Percentiles rank a stretch among this genome's conserved stretches.
These are phyloP conservation scores for Penicillium sp. DNA, from an alignment of 2,329 filamentous ascomycete species.

Conservation along the genomic window DNA sequence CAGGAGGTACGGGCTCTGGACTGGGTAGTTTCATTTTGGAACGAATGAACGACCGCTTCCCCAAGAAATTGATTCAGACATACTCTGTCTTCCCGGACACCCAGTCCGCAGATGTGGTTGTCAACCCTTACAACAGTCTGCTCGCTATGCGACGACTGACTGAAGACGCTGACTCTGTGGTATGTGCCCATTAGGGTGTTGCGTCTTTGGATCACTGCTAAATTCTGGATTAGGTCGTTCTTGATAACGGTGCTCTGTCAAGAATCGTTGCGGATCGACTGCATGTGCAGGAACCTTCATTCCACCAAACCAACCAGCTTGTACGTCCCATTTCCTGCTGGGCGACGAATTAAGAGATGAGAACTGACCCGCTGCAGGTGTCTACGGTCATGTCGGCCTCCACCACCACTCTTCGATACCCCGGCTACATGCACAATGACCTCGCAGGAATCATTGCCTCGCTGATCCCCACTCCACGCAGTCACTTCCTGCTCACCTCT, in stretches of 20 bases:
- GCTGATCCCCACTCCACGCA: constrained; percentile 90
- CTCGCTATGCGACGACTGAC: constrained; percentile 86
- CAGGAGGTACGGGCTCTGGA: constrained; percentile 94
- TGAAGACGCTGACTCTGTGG: constrained; percentile 95
- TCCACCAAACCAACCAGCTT: constrained; percentile 95
- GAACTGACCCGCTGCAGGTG: constrained; percentile 49
- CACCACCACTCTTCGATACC: constrained; percentile 93
- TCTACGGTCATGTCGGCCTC: constrained; percentile 98
- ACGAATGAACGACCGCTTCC: constrained; percentile 92
- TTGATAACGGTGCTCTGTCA: constrained; percentile 91
- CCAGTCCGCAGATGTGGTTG: constrained; percentile 85
- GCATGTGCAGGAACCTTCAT: constrained; percentile 92
- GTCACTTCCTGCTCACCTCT: constrained; percentile 97
- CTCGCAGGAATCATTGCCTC: constrained; percentile 95
- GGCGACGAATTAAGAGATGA: not conserved
- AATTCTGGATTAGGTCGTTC: constrained; percentile 59
- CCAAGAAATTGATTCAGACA: constrained; percentile 98
- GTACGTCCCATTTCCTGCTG: constrained; percentile 47
- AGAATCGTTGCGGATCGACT: constrained; percentile 91
- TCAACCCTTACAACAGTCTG: constrained; percentile 97
- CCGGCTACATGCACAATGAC: constrained; percentile 99
- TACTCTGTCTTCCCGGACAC: constrained; percentile 98
- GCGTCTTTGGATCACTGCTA: constrained; percentile 15
- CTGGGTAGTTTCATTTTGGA: constrained; percentile 92
- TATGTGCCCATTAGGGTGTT: constrained; percentile 32